phyloP scores from a whole-genome alignment of 2,329 filamentous ascomycete genomes.

The Xylaria multiplex region DNA sequence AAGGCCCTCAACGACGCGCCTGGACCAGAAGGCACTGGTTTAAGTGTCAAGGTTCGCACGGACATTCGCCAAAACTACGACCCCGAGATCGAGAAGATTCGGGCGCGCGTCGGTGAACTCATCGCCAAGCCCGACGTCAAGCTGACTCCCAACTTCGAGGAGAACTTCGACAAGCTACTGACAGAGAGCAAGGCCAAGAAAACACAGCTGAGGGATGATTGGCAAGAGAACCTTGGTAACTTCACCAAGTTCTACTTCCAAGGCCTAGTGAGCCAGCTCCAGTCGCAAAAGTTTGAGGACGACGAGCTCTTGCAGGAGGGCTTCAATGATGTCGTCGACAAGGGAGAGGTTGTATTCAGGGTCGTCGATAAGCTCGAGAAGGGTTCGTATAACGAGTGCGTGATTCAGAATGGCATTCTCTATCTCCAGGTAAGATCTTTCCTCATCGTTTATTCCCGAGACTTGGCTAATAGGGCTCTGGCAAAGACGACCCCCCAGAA shows the following conservation, averaged over 20 bases:
- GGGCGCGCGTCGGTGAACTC: slow-evolving; percentile 51
- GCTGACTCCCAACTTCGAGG: slow-evolving; percentile 60
- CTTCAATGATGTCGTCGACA: slow-evolving; percentile 58
- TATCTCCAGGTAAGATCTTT: slow-evolving; percentile 58
- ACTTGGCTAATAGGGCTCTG: slow-evolving; percentile 2
- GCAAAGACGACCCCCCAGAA: slow-evolving; percentile 41
- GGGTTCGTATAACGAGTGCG: slow-evolving; percentile 56
- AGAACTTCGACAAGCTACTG: slow-evolving; percentile 54
- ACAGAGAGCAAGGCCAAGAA: slow-evolving; percentile 47
- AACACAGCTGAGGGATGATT: slow-evolving; percentile 52
- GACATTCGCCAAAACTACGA: slow-evolving; percentile 59
- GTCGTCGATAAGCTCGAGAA: slow-evolving; percentile 58
- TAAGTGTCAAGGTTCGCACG: slow-evolving; percentile 57
- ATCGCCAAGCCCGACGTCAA: slow-evolving; percentile 55
- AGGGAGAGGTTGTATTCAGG: slow-evolving; percentile 56
- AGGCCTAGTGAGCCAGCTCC: slow-evolving; percentile 54
- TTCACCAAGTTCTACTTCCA: slow-evolving; percentile 57
- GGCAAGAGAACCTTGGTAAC: slow-evolving; percentile 56
- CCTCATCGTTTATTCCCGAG: not conserved
- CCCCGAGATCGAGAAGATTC: slow-evolving; percentile 53
- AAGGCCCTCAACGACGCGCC: slow-evolving; percentile 59
- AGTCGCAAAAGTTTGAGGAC: slow-evolving; percentile 56
- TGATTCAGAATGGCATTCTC: slow-evolving; percentile 60
- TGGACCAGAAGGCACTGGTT: slow-evolving; percentile 41
- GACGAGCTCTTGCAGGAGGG: slow-evolving; percentile 62